Conservation (phyloP, 192 early-diverging fungal genomes). For the Rhizoclosmatium sp. region DNA sequence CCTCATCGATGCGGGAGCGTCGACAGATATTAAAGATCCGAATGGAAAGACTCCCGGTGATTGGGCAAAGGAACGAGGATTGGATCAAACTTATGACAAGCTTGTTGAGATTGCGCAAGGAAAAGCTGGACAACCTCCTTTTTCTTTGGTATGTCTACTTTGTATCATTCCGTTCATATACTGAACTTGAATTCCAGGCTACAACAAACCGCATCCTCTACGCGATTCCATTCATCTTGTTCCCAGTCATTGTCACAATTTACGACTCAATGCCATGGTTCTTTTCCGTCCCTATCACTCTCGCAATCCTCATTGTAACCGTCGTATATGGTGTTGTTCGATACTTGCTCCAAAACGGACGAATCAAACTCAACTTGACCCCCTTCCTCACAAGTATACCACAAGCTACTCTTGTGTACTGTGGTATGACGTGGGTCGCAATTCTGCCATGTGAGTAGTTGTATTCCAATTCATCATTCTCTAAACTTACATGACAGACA, state of each 20-base stretch:
- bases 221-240: slow-evolving; percentile 69
- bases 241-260: slow-evolving; percentile 65
- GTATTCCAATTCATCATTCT: slow-evolving; percentile 8
- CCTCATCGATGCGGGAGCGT: slow-evolving; percentile 79
- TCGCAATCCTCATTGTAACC: slow-evolving; percentile 49
- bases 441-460: slow-evolving; percentile 72
- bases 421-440: slow-evolving; percentile 69
- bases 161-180: background rate
- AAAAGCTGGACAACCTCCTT: slow-evolving; percentile 2
- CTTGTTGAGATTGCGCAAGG: slow-evolving; percentile 35
- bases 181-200: slow-evolving; percentile 48
- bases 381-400: slow-evolving; percentile 88
- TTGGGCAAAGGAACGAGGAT: slow-evolving; percentile 76
- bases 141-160: background rate
- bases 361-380: slow-evolving; percentile 64
- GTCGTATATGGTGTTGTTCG: slow-evolving; percentile 64
- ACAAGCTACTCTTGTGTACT: slow-evolving; percentile 84
- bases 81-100: slow-evolving; percentile 37
- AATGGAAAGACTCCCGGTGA: slow-evolving; percentile 83
- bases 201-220: slow-evolving; percentile 74
- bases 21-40: slow-evolving; percentile 69
- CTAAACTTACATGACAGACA: slow-evolving; percentile 51
- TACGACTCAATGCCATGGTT: slow-evolving; percentile 79
- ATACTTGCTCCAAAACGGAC: slow-evolving; percentile 60
- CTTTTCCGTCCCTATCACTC: slow-evolving; percentile 70